A percentile compares a stretch with the other conserved stretches of the same genome.
phyloP scores from a whole-genome alignment of 257 asterid species.

The Scutellaria minor region DNA sequence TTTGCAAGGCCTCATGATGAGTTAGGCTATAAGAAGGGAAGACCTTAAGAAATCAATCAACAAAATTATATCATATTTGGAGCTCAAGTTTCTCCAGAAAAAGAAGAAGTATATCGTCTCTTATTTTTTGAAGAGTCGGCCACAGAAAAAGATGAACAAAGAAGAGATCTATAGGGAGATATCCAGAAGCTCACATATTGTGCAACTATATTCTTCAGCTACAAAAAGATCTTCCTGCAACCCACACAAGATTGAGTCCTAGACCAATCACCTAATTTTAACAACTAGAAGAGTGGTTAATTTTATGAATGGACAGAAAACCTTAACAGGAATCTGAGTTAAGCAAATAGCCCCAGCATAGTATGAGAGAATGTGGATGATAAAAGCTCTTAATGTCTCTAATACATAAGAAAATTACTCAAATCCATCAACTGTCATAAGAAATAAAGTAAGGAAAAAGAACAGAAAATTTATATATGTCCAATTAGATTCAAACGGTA shows the following conservation, averaged over 20 bases:
- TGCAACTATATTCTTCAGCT: conserved; percentile 24
- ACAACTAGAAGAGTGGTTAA: neutral
- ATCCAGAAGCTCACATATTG: conserved; percentile 3
- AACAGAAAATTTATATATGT: conserved; percentile 15
- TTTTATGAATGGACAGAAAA: neutral
- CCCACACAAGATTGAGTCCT: conserved; percentile 11
- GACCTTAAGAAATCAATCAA: neutral
- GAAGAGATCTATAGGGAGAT: neutral
- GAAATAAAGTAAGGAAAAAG: conserved; percentile 17
- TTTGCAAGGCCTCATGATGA: neutral
- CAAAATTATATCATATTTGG: conserved; percentile 3
- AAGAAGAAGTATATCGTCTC: neutral
- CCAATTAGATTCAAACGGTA: conserved; percentile 4
- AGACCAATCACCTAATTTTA: neutral
- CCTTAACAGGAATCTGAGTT: neutral
- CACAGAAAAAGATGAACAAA: neutral
- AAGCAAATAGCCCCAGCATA: neutral
- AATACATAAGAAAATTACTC: conserved; percentile 3
- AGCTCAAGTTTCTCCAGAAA: conserved; percentile 7
- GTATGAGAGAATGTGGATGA: neutral
- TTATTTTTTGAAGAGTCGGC: neutral
- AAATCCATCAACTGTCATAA: neutral
- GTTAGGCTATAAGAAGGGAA: neutral
- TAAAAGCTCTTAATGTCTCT: neutral
- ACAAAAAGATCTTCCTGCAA: neutral